Percentiles rank a stretch among this genome's conserved stretches.
phyloP scores from a whole-genome alignment of 2,329 filamentous ascomycete genomes.

The Colletotrichum musae region DNA sequence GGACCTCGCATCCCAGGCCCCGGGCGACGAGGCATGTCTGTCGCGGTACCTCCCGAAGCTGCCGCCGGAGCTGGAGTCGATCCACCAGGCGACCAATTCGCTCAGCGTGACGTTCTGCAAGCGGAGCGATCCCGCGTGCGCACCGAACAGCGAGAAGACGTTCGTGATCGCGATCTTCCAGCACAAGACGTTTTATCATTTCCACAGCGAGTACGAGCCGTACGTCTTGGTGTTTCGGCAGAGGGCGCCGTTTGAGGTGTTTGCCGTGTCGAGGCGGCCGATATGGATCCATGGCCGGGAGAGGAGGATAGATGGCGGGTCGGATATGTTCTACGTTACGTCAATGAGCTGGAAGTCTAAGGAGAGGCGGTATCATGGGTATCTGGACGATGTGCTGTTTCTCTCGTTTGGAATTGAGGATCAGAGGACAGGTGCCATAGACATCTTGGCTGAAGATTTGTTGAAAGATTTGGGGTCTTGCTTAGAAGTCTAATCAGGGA shows the following conservation, averaged over 20 bases:
- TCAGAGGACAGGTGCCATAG: conserved; percentile 61
- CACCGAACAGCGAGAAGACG: conserved; percentile 61
- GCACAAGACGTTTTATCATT: conserved; percentile 64
- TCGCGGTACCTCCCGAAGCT: conserved; percentile 59
- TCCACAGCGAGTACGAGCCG: conserved; percentile 68
- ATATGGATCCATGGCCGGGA: conserved; percentile 69
- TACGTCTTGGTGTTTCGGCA: conserved; percentile 67
- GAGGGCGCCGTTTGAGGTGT: conserved; percentile 62
- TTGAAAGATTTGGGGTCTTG: conserved; percentile 50
- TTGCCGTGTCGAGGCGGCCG: conserved; percentile 64
- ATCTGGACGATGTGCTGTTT: conserved; percentile 68
- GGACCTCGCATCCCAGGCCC: conserved; percentile 59
- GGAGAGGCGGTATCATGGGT: conserved; percentile 67
- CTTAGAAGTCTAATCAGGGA: background rate
- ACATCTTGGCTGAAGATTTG: conserved; percentile 65
- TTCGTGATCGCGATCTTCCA: conserved; percentile 70
- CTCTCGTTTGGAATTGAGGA: conserved; percentile 72
- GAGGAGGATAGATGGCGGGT: conserved; percentile 50
- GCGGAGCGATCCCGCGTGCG: conserved; percentile 60
- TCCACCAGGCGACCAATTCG: conserved; percentile 74
- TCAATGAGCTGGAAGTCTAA: conserved; percentile 68
- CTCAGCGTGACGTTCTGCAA: conserved; percentile 69
- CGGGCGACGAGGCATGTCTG: conserved; percentile 62
- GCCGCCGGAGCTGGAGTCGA: conserved; percentile 55
- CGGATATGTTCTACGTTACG: conserved; percentile 72